phyloP scores from a whole-genome alignment of 495 filamentous ascomycete species.

The Hamigera avellanea region DNA sequence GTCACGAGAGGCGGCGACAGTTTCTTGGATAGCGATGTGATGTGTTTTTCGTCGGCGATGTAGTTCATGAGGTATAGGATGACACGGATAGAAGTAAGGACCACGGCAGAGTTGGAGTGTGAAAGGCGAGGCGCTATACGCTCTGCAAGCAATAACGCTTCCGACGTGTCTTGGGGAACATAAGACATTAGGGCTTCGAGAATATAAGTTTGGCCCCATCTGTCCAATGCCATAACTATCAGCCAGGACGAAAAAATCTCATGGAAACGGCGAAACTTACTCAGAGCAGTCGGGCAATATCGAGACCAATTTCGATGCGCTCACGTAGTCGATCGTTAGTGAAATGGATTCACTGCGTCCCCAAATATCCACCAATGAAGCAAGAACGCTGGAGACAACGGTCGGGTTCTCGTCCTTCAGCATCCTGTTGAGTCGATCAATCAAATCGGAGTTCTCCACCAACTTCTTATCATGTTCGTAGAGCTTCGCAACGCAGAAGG shows the following conservation, averaged over 20 bases:
- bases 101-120: constrained; percentile 92
- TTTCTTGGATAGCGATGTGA: constrained; percentile 80
- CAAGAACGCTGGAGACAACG: constrained; percentile 88
- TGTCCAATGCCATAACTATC: constrained; percentile 25
- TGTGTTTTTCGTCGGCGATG: constrained; percentile 86
- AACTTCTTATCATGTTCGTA: constrained; percentile 91
- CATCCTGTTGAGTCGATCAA: constrained; percentile 83
- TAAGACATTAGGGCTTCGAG: constrained; percentile 97
- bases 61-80: constrained; percentile 99
- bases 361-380: constrained; percentile 95
- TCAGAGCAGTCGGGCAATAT: constrained; percentile 96
- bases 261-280: constrained; percentile 38
- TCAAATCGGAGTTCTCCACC: constrained; percentile 83
- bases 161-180: constrained; percentile 79
- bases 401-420: constrained; percentile 94
- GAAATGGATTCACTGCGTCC: constrained; percentile 95
- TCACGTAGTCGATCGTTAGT: constrained; percentile 92
- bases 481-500: constrained; percentile 92
- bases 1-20: constrained; percentile 93
- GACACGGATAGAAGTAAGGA: constrained; percentile 89
- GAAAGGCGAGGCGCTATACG: constrained; percentile 88
- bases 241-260: not conserved
- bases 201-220: constrained; percentile 99
- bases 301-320: constrained; percentile 94
- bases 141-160: constrained; percentile 84